These are phyloP conservation scores for Candida xiaguanensis DNA, from an alignment of 805 yeast species.

Conservation along the genomic window DNA sequence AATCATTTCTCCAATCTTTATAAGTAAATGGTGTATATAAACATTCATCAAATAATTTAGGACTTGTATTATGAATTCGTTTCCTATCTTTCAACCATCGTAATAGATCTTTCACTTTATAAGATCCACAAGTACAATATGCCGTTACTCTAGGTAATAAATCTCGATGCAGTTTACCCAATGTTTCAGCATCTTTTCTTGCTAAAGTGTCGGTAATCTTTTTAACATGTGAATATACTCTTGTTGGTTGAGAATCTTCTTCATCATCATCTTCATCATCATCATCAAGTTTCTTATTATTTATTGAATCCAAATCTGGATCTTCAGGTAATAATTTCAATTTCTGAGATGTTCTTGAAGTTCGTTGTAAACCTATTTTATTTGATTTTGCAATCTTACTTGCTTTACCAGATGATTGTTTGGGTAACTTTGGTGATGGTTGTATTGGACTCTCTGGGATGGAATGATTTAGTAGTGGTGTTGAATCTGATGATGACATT, in stretches of 20 bases:
- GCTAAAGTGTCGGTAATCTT: slow-evolving; percentile 86
- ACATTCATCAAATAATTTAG: slow-evolving; percentile 91
- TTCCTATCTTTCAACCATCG: slow-evolving; percentile 82
- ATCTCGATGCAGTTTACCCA: slow-evolving; percentile 83
- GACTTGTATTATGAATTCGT: slow-evolving; percentile 69
- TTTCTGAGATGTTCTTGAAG: slow-evolving; percentile 71
- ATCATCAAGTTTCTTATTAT: slow-evolving; percentile 10
- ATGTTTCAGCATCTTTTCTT: slow-evolving; percentile 86
- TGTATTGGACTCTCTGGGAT: slow-evolving; percentile 14
- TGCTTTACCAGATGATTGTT: slow-evolving; percentile 11
- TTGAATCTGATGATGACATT: slow-evolving; percentile 7
- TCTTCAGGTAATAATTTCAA: slow-evolving; percentile 60
- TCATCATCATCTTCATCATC: slow-evolving; percentile 31
- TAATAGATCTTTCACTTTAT: slow-evolving; percentile 80
- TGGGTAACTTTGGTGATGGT: slow-evolving; percentile 10
- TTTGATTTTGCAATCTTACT: slow-evolving; percentile 30
- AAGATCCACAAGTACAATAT: slow-evolving; percentile 92
- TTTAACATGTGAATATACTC: slow-evolving; percentile 79
- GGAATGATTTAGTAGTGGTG: slow-evolving; percentile 13
- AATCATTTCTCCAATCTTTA: slow-evolving; percentile 65
- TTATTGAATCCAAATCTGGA: slow-evolving; percentile 14
- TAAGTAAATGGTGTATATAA: slow-evolving; percentile 86
- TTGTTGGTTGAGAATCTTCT: slow-evolving; percentile 11
- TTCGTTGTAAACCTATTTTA: slow-evolving; percentile 68
- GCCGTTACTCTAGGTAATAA: slow-evolving; percentile 92